These are phyloP conservation scores for Alternaria ethzedia DNA, from an alignment of 2,329 filamentous ascomycete genomes.

Conservation along the genomic window DNA sequence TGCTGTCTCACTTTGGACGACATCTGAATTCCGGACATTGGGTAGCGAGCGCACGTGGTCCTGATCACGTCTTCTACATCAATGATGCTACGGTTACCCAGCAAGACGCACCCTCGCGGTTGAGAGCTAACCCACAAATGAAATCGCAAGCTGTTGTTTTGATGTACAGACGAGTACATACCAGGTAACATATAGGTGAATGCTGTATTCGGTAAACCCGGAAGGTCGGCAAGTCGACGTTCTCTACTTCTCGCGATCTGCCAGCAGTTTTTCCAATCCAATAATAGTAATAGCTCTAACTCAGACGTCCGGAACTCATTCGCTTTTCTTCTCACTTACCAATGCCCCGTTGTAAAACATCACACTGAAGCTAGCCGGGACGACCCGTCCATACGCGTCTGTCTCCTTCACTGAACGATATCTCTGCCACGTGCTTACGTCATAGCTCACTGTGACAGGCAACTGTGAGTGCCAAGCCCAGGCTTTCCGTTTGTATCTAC, in stretches of 20 bases:
- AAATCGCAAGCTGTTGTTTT: not conserved
- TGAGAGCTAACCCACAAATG: not conserved
- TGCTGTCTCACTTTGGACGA: not conserved
- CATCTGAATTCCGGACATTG: not conserved
- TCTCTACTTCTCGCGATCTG: not conserved
- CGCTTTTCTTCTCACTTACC: not conserved
- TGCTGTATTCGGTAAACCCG: not conserved
- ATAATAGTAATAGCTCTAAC: not conserved
- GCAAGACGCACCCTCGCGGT: too few relatives aligned
- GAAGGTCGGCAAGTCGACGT: not conserved
- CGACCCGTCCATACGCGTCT: too few relatives aligned
- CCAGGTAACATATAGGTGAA: not conserved
- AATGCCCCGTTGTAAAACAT: too few relatives aligned
- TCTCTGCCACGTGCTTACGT: not conserved
- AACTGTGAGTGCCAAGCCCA: not conserved
- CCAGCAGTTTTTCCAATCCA: not conserved
- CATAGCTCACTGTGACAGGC: not conserved
- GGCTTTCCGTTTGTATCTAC: not conserved
- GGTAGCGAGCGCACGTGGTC: not conserved
- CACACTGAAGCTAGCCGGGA: too few relatives aligned
- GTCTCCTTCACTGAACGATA: not conserved
- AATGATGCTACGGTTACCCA: not conserved
- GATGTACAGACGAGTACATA: not conserved
- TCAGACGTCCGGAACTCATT: not conserved
- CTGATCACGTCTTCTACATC: not conserved